Evolutionary conservation across 331 rosid genomes (phyloP).

Genomic region (Erythrophleum ivorense): DNA sequence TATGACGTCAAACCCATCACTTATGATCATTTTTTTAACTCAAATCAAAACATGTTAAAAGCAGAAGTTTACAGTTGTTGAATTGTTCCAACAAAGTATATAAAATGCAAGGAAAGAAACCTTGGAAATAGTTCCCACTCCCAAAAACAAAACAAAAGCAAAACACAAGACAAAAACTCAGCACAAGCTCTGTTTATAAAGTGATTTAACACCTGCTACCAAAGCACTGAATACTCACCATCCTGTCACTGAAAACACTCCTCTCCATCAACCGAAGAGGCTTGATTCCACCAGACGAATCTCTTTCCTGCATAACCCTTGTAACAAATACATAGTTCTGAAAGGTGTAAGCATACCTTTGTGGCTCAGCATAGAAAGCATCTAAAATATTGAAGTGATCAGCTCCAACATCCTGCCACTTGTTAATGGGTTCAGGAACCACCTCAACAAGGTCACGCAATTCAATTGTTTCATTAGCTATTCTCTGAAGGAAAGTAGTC

Average conservation of each 20-base stretch:
- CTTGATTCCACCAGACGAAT: constrained; percentile 72
- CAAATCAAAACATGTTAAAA: not conserved
- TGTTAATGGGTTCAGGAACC: constrained; percentile 71
- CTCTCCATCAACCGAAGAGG: constrained; percentile 80
- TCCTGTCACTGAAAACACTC: constrained; percentile 80
- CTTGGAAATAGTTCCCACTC: not conserved
- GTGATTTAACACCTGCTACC: not conserved
- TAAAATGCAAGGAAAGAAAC: not conserved
- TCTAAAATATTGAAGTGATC: constrained; percentile 73
- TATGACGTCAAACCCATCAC: constrained; percentile 31
- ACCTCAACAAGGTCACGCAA: constrained; percentile 73
- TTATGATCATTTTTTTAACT: not conserved
- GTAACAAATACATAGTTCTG: constrained; percentile 81
- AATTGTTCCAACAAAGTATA: not conserved
- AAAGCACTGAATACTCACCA: constrained; percentile 47
- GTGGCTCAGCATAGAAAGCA: constrained; percentile 78
- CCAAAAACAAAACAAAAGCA: not conserved
- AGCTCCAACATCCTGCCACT: constrained; percentile 78
- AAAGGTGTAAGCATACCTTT: constrained; percentile 75
- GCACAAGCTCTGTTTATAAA: not conserved
- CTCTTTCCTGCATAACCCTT: constrained; percentile 78
- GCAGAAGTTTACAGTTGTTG: not conserved
- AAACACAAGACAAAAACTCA: not conserved
- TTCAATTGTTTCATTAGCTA: constrained; percentile 72
- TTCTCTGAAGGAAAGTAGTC: constrained; percentile 71